These are phyloP conservation scores for Davidsoniella virescens DNA, from an alignment of 2,329 filamentous ascomycete species.

Conservation along the genomic window DNA sequence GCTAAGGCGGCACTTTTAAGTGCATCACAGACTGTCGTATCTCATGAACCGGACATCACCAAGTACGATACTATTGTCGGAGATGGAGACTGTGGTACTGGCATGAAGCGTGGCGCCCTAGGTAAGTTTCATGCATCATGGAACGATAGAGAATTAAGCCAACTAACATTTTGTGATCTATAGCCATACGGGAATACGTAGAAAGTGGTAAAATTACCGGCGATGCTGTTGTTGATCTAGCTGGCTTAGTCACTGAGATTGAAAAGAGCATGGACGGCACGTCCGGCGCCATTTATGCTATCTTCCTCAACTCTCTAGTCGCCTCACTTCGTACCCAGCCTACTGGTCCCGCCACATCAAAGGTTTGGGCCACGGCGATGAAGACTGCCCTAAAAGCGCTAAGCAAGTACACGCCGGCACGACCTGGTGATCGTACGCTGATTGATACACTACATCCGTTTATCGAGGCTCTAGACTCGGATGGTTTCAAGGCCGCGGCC, in stretches of 20 bases:
- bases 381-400: constrained; percentile 54
- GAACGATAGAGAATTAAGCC: neutral
- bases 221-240: constrained; percentile 36
- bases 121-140: constrained; percentile 23
- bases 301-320: constrained; percentile 77
- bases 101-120: constrained; percentile 75
- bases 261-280: constrained; percentile 46
- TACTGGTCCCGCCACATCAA: constrained; percentile 24
- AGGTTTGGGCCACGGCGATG: constrained; percentile 47
- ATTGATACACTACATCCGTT: constrained; percentile 86
- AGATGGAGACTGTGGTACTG: constrained; percentile 80
- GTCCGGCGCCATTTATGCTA: constrained; percentile 49
- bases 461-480: constrained; percentile 52
- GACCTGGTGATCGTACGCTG: constrained; percentile 75
- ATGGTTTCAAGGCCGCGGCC: constrained; percentile 56
- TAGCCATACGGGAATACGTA: constrained; percentile 37
- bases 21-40: constrained; percentile 45
- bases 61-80: constrained; percentile 69
- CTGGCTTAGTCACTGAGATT: constrained; percentile 35
- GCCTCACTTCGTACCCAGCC: constrained; percentile 36
- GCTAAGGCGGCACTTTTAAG: constrained; percentile 36
- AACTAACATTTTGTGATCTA: constrained; percentile 15
- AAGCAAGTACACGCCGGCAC: constrained; percentile 73
- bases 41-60: constrained; percentile 54
- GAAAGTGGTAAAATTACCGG: constrained; percentile 28